phyloP scores from a whole-genome alignment of 305 asterid genomes.

The Fraxinus greggii region DNA sequence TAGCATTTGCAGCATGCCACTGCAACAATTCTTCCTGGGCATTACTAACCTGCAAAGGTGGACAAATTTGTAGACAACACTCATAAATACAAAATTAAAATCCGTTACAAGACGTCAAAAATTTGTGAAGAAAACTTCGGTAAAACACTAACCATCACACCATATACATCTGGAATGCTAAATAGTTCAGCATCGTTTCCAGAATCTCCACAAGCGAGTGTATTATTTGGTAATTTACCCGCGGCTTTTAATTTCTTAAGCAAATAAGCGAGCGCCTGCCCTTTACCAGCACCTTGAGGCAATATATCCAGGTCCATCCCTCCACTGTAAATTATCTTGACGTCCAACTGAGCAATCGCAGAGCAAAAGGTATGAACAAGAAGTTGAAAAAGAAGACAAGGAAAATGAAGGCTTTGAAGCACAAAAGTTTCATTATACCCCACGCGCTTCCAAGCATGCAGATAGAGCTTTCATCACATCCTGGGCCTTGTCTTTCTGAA shows the following conservation, averaged over 20 bases:
- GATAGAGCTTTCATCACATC: slow-evolving; percentile 60
- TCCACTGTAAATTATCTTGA: slow-evolving; percentile 92
- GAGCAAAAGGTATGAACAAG: slow-evolving; percentile 18
- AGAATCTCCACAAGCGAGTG: slow-evolving; percentile 98
- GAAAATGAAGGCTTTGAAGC: slow-evolving; percentile 6
- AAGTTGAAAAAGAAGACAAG: slow-evolving; percentile 5
- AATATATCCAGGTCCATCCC: slow-evolving; percentile 92
- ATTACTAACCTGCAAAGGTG: slow-evolving; percentile 67
- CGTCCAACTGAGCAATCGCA: slow-evolving; percentile 69
- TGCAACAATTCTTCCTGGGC: slow-evolving; percentile 95
- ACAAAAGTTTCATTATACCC: slow-evolving; percentile 54
- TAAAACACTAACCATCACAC: slow-evolving; percentile 78
- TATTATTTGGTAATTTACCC: slow-evolving; percentile 68
- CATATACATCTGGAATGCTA: slow-evolving; percentile 85
- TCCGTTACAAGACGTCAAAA: slow-evolving; percentile 14
- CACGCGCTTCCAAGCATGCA: slow-evolving; percentile 52
- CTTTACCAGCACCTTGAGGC: slow-evolving; percentile 99
- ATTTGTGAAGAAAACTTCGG: slow-evolving; percentile 11
- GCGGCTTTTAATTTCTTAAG: slow-evolving; percentile 63
- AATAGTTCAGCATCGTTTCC: slow-evolving; percentile 95
- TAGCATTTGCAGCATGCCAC: slow-evolving; percentile 89
- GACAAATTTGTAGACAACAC: slow-evolving; percentile 10
- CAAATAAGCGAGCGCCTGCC: slow-evolving; percentile 96
- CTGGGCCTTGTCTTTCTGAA: slow-evolving; percentile 75
- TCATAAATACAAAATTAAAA: slow-evolving; percentile 17